A percentile compares a stretch with the other conserved stretches of the same genome.
phyloP scores from a whole-genome alignment of 2,329 filamentous ascomycete species.

The Coniella vitis region DNA sequence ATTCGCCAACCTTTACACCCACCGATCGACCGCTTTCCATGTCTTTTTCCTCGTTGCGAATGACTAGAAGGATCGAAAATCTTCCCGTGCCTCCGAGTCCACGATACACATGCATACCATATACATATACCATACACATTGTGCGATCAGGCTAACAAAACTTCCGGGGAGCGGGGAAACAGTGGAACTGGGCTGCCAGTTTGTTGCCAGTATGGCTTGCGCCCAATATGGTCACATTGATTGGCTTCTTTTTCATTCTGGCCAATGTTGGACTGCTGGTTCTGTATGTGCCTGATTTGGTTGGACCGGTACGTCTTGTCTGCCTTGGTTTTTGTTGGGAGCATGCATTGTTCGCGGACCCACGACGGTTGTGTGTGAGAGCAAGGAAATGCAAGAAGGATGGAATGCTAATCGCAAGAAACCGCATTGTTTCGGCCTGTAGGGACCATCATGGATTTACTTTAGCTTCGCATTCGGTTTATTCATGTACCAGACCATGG shows the following conservation, averaged over 20 bases:
- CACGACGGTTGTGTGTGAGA: no score
- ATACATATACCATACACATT: background rate
- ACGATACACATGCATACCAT: background rate
- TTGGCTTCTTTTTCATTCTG: constrained; percentile 93
- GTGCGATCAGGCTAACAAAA: constrained; percentile 10
- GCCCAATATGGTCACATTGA: constrained; percentile 92
- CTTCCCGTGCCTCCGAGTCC: constrained; percentile 2
- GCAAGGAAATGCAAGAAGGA: no score
- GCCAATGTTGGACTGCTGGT: constrained; percentile 70
- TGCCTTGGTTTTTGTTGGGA: background rate
- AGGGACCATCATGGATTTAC: constrained; percentile 89
- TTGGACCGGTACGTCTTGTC: constrained; percentile 65
- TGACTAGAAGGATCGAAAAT: no score
- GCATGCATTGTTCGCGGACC: no score
- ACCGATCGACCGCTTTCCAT: constrained; percentile 10
- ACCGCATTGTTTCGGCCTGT: background rate
- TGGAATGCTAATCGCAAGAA: constrained; percentile 8
- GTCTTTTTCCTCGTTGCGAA: no score
- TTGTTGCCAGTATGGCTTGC: constrained; percentile 92
- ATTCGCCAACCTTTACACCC: constrained; percentile 10
- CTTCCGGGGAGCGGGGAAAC: constrained; percentile 22
- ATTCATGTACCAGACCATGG: constrained; percentile 99
- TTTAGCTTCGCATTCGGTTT: constrained; percentile 92
- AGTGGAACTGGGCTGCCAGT: constrained; percentile 98
- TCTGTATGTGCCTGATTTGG: constrained; percentile 79